phyloP scores from a whole-genome alignment of 352 stramenopile genomes.

The Pythium apleroticum region DNA sequence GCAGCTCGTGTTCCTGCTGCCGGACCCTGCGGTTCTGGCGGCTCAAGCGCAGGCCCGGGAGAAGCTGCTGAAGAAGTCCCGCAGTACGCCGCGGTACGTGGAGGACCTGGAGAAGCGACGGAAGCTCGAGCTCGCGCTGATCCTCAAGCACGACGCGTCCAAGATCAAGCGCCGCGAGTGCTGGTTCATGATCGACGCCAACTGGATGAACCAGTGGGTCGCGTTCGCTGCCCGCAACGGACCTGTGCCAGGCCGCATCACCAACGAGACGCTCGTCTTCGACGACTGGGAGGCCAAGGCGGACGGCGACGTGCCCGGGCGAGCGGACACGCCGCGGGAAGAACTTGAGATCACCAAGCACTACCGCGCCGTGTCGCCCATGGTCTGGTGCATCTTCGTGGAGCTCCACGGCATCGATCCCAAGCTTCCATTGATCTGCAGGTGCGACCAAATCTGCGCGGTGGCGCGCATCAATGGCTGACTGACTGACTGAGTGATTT shows the following conservation, averaged over 20 bases:
- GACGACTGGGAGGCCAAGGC: conserved; percentile 47
- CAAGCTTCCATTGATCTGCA: conserved; percentile 38
- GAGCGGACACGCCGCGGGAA: conserved; percentile 39
- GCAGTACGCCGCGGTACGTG: conserved; percentile 32
- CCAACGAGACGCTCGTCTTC: conserved; percentile 54
- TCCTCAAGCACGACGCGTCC: conserved; percentile 55
- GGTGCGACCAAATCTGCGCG: too few relatives aligned
- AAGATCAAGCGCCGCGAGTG: conserved; percentile 65
- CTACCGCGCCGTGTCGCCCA: conserved; percentile 72
- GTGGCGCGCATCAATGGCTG: too few relatives aligned
- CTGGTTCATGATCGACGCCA: conserved; percentile 61
- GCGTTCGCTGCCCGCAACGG: conserved; percentile 47
- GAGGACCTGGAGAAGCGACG: conserved; percentile 56
- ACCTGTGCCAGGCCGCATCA: conserved; percentile 51
- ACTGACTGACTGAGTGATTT: neutral
- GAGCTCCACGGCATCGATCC: conserved; percentile 55
- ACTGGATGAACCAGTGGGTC: conserved; percentile 71
- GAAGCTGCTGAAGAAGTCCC: conserved; percentile 23
- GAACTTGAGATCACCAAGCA: conserved; percentile 49
- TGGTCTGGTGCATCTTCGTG: conserved; percentile 67
- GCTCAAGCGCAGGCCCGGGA: neutral
- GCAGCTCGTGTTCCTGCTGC: conserved; percentile 47
- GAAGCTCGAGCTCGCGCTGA: conserved; percentile 52
- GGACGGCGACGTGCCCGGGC: conserved; percentile 26
- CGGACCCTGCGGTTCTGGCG: conserved; percentile 16